A percentile compares a stretch with the other conserved stretches of the same genome.
These are phyloP conservation scores for Epicoccum sorghinum DNA, from an alignment of 2,329 filamentous ascomycete species.

Conservation along the genomic window DNA sequence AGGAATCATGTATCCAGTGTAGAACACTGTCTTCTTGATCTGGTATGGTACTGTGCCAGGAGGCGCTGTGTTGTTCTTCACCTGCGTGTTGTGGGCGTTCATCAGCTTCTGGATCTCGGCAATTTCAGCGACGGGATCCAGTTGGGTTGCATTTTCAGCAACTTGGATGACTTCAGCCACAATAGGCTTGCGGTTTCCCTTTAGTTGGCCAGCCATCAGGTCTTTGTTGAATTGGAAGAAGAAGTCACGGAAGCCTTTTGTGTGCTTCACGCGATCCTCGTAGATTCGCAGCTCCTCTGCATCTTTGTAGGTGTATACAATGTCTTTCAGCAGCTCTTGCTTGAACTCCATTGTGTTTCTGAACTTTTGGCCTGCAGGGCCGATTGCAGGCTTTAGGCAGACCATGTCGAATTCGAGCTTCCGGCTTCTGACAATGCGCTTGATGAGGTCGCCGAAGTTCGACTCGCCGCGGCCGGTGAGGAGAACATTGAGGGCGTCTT, in stretches of 20 bases:
- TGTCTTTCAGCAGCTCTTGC: slow-evolving; percentile 76
- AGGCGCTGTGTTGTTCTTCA: slow-evolving; percentile 55
- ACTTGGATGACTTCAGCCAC: slow-evolving; percentile 85
- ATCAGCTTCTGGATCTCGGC: slow-evolving; percentile 88
- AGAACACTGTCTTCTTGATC: slow-evolving; percentile 88
- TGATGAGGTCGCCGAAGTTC: slow-evolving; percentile 78
- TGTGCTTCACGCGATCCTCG: slow-evolving; percentile 68
- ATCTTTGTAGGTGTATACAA: slow-evolving; percentile 83
- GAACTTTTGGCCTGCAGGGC: slow-evolving; percentile 80
- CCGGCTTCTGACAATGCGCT: slow-evolving; percentile 78
- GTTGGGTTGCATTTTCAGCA: slow-evolving; percentile 71
- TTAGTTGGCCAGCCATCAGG: slow-evolving; percentile 51
- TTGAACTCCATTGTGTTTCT: slow-evolving; percentile 90
- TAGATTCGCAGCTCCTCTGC: slow-evolving; percentile 81
- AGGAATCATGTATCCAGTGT: slow-evolving; percentile 87
- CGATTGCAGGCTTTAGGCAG: slow-evolving; percentile 82
- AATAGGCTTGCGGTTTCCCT: slow-evolving; percentile 68
- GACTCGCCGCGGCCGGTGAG: slow-evolving; percentile 84
- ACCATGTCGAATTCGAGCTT: slow-evolving; percentile 86
- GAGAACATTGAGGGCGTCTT: slow-evolving; percentile 82
- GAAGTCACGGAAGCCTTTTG: slow-evolving; percentile 84
- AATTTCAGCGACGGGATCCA: slow-evolving; percentile 80
- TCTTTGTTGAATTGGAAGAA: slow-evolving; percentile 76
- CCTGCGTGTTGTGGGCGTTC: slow-evolving; percentile 77
- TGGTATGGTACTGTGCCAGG: slow-evolving; percentile 60